Evolutionary conservation across 805 yeast genomes (phyloP), one percentile per base, ranked within the genome.

Genomic region (Kodamaea restingae): DNA sequence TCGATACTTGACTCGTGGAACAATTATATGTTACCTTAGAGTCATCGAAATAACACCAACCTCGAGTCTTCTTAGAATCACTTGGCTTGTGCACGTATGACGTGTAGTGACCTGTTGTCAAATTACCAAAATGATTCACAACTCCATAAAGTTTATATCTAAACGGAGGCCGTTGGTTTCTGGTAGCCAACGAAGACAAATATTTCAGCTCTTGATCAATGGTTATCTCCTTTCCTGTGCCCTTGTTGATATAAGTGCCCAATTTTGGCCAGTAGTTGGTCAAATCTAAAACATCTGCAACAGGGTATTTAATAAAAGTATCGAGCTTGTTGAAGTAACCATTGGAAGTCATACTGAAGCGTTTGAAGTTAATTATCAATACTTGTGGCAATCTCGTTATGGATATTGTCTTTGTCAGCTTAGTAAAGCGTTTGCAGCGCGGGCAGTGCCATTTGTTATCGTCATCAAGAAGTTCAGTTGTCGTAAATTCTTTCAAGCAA

Each of bases 371-470:
- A 28, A 90, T 72, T n/a, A 91, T 81, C 36, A 90, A 63, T 11
- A 85, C 75, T 37, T 75, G 75, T 1, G 98, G 97, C 15, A 88
- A 62, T 41, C 95, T 71, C 1, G 95, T 80, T 14, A 90, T 83
- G 3, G 75, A 70, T 30, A 90, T 70, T 32, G 75, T 74, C 56
- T 90, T 87, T 9, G 84, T 70, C 42, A 93, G 78, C 33, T 67
- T 73, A 14, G 81, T 76, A 41, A 75, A 78, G 40, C 55, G 56
- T 48, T 81, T 76, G 63, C 98, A 90, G 4, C 61, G 54, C 0
- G 96, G 84, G 60, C 98, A 90, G 41, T 69, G 65, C 97, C 97
- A 88, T 47, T 80, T 78, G 53, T 91, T 83, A 42, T 85, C 85
- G 18, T 79, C 86, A 39, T 80, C 88, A 33, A 90, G 64, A 2